Conservation (phyloP, 2,329 filamentous ascomycete genomes). For the Venturia asperata region DNA sequence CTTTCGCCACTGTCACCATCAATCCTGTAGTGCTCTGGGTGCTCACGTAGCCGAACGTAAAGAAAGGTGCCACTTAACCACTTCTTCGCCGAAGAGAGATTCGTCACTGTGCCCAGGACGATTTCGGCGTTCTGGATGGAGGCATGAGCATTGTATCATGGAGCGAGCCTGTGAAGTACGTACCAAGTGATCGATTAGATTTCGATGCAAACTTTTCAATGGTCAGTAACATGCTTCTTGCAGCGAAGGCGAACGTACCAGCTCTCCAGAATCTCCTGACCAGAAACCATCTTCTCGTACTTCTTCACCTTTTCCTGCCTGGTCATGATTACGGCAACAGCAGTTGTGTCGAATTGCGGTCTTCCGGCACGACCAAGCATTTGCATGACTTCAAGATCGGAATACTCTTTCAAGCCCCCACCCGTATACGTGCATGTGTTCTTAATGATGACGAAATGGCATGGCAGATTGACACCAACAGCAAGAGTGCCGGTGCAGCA, state of each 20-base stretch:
- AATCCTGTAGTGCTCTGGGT: constrained; percentile 64
- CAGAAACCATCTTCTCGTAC: constrained; percentile 69
- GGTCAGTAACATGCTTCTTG: constrained; percentile 6
- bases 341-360: constrained; percentile 73
- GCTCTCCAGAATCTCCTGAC: constrained; percentile 68
- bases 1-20: constrained; percentile 43
- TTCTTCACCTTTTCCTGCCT: constrained; percentile 53
- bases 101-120: constrained; percentile 63
- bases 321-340: constrained; percentile 74
- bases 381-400: constrained; percentile 80
- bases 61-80: constrained; percentile 77
- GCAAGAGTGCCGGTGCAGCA: constrained; percentile 83
- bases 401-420: constrained; percentile 58
- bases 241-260: constrained; percentile 33
- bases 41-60: constrained; percentile 63
- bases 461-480: constrained; percentile 76
- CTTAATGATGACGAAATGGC: constrained; percentile 76
- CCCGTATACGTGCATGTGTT: constrained; percentile 61
- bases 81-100: constrained; percentile 56
- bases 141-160: neutral
- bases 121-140: constrained; percentile 62
- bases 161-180: neutral
- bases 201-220: constrained; percentile 56
- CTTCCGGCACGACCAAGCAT: constrained; percentile 81
- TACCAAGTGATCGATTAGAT: constrained; percentile 68